A percentile compares a stretch with the other conserved stretches of the same genome.
These are phyloP conservation scores for Wickerhamiella dianesei DNA, from an alignment of 805 yeast genomes.

Conservation along the genomic window DNA sequence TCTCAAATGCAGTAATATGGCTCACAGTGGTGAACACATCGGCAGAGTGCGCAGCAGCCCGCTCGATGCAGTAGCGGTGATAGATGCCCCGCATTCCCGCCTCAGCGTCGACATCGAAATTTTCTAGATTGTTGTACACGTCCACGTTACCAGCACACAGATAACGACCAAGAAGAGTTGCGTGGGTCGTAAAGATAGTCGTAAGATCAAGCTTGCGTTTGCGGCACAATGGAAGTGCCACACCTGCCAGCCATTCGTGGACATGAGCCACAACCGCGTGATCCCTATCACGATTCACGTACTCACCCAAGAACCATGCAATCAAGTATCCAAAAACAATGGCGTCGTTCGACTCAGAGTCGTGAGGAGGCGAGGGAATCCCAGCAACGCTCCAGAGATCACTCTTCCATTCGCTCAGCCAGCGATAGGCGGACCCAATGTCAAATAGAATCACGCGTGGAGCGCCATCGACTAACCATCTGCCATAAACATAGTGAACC, in stretches of 20 bases:
- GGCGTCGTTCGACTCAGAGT: slow-evolving; percentile 81
- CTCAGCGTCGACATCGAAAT: slow-evolving; percentile 91
- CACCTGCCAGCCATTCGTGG: slow-evolving; percentile 98
- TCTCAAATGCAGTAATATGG: slow-evolving; percentile 91
- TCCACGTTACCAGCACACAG: slow-evolving; percentile 94
- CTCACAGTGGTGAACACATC: slow-evolving; percentile 97
- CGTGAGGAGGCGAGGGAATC: slow-evolving; percentile 85
- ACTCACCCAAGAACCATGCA: slow-evolving; percentile 95
- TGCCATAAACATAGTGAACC: slow-evolving; percentile 68
- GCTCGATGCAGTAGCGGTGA: slow-evolving; percentile 91
- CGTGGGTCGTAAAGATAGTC: slow-evolving; percentile 94
- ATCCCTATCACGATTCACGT: slow-evolving; percentile 67
- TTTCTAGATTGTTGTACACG: slow-evolving; percentile 78
- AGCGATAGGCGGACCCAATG: slow-evolving; percentile 52
- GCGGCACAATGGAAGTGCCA: slow-evolving; percentile 83
- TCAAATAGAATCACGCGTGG: slow-evolving; percentile 87
- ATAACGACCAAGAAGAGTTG: slow-evolving; percentile 87
- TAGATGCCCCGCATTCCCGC: slow-evolving; percentile 97
- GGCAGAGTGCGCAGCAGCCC: slow-evolving; percentile 90
- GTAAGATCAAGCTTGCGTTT: slow-evolving; percentile 86
- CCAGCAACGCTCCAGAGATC: slow-evolving; percentile 88
- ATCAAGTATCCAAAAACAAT: slow-evolving; percentile 83
- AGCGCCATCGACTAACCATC: slow-evolving; percentile 97
- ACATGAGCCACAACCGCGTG: slow-evolving; percentile 88
- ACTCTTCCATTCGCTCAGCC: slow-evolving; percentile 83